These are phyloP conservation scores for Aspergillus novoparasiticus DNA, from an alignment of 2,329 filamentous ascomycete genomes.

Conservation along the genomic window DNA sequence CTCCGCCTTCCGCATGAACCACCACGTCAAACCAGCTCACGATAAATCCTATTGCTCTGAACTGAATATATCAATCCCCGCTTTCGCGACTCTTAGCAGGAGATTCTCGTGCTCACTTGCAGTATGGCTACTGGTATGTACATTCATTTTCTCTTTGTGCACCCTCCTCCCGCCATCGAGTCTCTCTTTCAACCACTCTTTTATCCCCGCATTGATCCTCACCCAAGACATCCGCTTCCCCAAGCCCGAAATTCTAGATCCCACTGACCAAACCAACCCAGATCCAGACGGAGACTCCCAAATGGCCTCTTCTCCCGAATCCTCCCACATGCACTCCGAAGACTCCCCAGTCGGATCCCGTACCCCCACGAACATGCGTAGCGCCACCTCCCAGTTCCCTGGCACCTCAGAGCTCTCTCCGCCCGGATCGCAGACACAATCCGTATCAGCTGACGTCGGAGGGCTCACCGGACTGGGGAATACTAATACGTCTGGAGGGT, in stretches of 20 bases:
- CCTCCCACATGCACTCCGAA: slow-evolving; percentile 43
- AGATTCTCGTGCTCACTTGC: neutral
- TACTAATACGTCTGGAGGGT: neutral
- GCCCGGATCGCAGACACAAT: slow-evolving; percentile 52
- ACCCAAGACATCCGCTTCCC: slow-evolving; percentile 6
- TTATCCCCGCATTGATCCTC: neutral
- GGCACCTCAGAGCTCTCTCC: slow-evolving; percentile 55
- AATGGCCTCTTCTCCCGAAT: slow-evolving; percentile 54
- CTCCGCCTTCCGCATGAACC: slow-evolving; percentile 3
- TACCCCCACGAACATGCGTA: slow-evolving; percentile 43
- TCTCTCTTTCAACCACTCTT: neutral
- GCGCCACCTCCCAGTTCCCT: slow-evolving; percentile 22
- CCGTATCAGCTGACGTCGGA: slow-evolving; percentile 7
- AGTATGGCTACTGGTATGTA: slow-evolving; percentile 6
- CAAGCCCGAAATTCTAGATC: slow-evolving; percentile 11
- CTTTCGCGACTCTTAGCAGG: neutral
- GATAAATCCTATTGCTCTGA: neutral
- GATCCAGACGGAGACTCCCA: slow-evolving; percentile 59
- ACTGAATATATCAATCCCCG: neutral
- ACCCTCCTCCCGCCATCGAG: slow-evolving; percentile 10
- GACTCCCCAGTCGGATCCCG: slow-evolving; percentile 40
- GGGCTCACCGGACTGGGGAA: slow-evolving; percentile 1
- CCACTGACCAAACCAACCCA: slow-evolving; percentile 20
- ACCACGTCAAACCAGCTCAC: neutral
- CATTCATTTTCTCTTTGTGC: slow-evolving; percentile 6